A percentile compares a stretch with the other conserved stretches of the same genome.
Evolutionary conservation across 176 grass and related monocot species (phyloP).

Genomic region (Cymbopogon citratus): DNA sequence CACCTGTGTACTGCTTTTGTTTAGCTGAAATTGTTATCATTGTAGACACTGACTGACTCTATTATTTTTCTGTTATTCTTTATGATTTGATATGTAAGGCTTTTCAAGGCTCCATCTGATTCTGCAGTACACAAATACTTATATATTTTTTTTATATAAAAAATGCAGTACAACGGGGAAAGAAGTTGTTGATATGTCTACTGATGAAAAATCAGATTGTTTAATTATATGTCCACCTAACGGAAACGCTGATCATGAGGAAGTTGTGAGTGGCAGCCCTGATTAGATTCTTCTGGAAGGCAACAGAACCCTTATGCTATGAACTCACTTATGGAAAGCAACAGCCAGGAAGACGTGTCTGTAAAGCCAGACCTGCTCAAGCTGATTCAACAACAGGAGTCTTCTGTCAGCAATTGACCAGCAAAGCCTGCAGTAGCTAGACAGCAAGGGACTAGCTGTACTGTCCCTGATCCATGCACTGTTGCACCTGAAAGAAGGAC

Average conservation of each 20-base stretch:
- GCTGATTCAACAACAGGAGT: slow-evolving; percentile 23
- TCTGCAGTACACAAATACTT: slow-evolving; percentile 19
- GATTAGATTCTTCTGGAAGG: slow-evolving; percentile 53
- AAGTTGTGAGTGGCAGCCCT: slow-evolving; percentile 36
- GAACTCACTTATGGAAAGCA: slow-evolving; percentile 32
- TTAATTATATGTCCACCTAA: slow-evolving; percentile 42
- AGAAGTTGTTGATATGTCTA: slow-evolving; percentile 50
- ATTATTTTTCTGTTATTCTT: slow-evolving; percentile 30
- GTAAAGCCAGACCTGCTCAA: slow-evolving; percentile 22
- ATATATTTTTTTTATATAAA: slow-evolving; percentile 30
- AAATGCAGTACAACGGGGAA: slow-evolving; percentile 43
- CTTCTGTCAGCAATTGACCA: slow-evolving; percentile 34
- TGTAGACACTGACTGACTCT: no score
- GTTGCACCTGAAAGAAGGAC: no score
- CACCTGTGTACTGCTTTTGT: slow-evolving; percentile 21
- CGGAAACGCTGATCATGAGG: slow-evolving; percentile 24
- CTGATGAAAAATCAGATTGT: slow-evolving; percentile 50
- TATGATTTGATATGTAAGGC: not conserved
- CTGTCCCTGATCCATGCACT: no score
- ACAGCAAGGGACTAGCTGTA: no score
- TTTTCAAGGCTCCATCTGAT: slow-evolving; percentile 1
- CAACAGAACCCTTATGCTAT: slow-evolving; percentile 26
- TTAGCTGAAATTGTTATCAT: no score
- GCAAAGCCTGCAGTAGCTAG: slow-evolving; percentile 43
- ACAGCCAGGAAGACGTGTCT: slow-evolving; percentile 29